Evolutionary conservation across 2,329 filamentous ascomycete species (phyloP).

Genomic region (Phaeosphaeriaceae sp.): DNA sequence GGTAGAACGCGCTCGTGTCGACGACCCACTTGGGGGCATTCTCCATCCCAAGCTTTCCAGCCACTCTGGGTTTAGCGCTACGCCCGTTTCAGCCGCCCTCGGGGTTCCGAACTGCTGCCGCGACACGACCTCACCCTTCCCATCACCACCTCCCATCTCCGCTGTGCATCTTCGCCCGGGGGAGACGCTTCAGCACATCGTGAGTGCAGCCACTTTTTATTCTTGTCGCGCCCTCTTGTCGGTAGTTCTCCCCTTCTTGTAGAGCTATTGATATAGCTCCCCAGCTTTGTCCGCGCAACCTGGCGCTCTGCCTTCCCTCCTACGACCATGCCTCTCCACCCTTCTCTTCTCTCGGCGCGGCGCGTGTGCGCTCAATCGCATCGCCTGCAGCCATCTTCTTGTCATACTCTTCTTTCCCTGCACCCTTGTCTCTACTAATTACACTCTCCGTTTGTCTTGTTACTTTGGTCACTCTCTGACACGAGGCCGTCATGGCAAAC

Average conservation of each 20-base stretch:
- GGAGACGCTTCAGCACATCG: constrained; percentile 44
- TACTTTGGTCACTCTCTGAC: constrained; percentile 49
- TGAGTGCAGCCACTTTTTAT: constrained; percentile 47
- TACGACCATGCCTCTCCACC: constrained; percentile 33
- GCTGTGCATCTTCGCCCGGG: constrained; percentile 25
- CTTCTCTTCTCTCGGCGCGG: constrained; percentile 42
- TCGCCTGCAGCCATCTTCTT: constrained; percentile 37
- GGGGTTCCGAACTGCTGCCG: constrained; percentile 24
- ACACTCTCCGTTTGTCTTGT: constrained; percentile 36
- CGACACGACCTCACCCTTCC: constrained; percentile 28
- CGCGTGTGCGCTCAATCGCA: constrained; percentile 42
- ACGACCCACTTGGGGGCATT: constrained; percentile 29
- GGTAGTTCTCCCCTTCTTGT: constrained; percentile 30
- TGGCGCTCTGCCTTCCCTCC: constrained; percentile 37
- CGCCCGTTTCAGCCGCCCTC: constrained; percentile 26
- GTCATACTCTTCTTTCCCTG: constrained; percentile 22
- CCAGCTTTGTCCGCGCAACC: constrained; percentile 41
- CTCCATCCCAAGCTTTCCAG: constrained; percentile 8
- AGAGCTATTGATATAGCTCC: constrained; percentile 42
- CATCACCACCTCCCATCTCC: constrained; percentile 32
- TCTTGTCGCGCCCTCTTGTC: constrained; percentile 37
- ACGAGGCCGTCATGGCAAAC: constrained; percentile 51
- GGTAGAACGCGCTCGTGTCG: constrained; percentile 19
- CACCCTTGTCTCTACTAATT: constrained; percentile 37
- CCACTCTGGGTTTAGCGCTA: constrained; percentile 19